A percentile compares a stretch with the other conserved stretches of the same genome.
Evolutionary conservation across 208 protist species (phyloP).

Genomic region (Histomonas meleagridis): DNA sequence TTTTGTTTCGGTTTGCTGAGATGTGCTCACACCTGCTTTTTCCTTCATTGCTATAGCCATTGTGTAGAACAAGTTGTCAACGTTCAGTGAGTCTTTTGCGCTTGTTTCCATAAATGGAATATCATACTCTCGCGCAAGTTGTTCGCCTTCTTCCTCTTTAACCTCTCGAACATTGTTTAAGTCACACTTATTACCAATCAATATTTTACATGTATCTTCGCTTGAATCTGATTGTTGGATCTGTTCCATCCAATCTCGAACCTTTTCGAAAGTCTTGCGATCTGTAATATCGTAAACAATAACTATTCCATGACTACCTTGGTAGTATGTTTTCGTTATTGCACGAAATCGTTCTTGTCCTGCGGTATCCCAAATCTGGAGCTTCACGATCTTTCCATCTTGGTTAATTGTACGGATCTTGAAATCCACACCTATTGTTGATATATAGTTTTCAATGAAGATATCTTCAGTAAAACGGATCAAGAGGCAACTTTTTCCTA

Average conservation of each 20-base stretch:
- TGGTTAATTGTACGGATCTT: slow-evolving; percentile 54
- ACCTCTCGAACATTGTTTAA: slow-evolving; percentile 43
- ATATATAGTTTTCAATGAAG: slow-evolving; percentile 96
- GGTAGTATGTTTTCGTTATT: slow-evolving; percentile 57
- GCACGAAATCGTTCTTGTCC: slow-evolving; percentile 59
- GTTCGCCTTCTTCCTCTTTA: slow-evolving; percentile 41
- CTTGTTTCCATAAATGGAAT: slow-evolving; percentile 55
- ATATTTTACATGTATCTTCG: slow-evolving; percentile 46
- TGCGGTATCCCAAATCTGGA: slow-evolving; percentile 58
- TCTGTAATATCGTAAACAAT: slow-evolving; percentile 60
- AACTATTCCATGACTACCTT: slow-evolving; percentile 55
- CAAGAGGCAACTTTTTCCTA: slow-evolving; percentile 95
- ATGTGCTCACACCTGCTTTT: too few species aligned
- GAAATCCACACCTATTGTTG: slow-evolving; percentile 89
- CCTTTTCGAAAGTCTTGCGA: not conserved
- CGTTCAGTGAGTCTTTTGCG: slow-evolving; percentile 48
- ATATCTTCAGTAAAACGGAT: slow-evolving; percentile 96
- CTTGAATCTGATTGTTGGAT: not conserved
- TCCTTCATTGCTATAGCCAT: slow-evolving; percentile 78
- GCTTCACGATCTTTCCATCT: slow-evolving; percentile 38
- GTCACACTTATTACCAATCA: slow-evolving; percentile 58
- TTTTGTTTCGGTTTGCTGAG: too few species aligned
- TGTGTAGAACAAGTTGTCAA: slow-evolving; percentile 77
- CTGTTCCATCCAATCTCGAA: not conserved
- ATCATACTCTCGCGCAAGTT: slow-evolving; percentile 50